phyloP scores from a whole-genome alignment of 148 eudicot species.

The Suaeda aralocaspica region DNA sequence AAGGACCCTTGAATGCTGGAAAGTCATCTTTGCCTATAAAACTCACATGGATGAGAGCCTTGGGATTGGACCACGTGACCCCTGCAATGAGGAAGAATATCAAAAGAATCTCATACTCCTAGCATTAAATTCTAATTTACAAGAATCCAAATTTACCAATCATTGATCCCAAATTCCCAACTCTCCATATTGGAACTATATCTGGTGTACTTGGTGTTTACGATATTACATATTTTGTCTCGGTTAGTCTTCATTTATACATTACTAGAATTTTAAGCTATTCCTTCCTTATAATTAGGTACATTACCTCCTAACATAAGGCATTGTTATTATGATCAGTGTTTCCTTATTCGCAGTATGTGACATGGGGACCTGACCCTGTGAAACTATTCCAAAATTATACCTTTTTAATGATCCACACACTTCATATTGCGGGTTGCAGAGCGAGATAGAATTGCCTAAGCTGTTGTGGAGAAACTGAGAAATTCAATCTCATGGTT shows the following conservation, averaged over 20 bases:
- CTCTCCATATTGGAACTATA: conserved; percentile 25
- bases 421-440: too few species aligned
- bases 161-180: conserved; percentile 43
- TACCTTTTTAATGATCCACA: too few species aligned
- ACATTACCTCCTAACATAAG: conserved; percentile 11
- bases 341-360: background rate
- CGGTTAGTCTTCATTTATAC: conserved; percentile 11
- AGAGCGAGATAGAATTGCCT: too few species aligned
- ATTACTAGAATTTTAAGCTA: conserved; percentile 9
- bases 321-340: background rate
- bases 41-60: conserved; percentile 17
- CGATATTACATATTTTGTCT: conserved; percentile 15
- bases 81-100: conserved; percentile 17
- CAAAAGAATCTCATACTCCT: conserved; percentile 29
- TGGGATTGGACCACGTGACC: conserved; percentile 34
- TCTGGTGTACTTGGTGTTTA: conserved; percentile 16
- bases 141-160: conserved; percentile 43
- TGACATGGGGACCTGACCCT: background rate
- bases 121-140: conserved; percentile 38
- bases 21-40: conserved; percentile 1
- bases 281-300: conserved; percentile 18
- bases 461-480: too few species aligned
- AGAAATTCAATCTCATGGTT: too few species aligned
- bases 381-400: too few species aligned
- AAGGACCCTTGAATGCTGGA: conserved; percentile 9